A percentile compares a stretch with the other conserved stretches of the same genome.
Evolutionary conservation across 139 green algal genomes (phyloP).

Genomic region (Tetradesmus lagerheimii): DNA sequence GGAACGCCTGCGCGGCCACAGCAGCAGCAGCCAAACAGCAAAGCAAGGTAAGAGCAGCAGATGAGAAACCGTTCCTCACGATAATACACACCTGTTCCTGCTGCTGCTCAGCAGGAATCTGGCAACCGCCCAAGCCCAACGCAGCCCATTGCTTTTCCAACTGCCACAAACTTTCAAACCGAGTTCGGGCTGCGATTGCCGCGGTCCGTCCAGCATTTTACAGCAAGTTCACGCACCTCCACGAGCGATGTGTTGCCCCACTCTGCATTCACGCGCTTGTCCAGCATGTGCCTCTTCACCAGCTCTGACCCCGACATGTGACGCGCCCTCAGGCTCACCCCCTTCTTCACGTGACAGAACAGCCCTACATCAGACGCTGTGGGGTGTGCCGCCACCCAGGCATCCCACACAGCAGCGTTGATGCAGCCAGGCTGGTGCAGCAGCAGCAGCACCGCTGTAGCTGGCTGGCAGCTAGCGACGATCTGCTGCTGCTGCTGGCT

Average conservation of each 20-base stretch:
- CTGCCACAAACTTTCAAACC: no score
- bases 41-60: not conserved
- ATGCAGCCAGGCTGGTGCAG: slow-evolving; percentile 18
- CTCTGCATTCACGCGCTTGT: slow-evolving; percentile 4
- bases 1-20: slow-evolving; percentile 16
- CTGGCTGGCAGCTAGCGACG: not conserved
- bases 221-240: not conserved
- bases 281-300: not conserved
- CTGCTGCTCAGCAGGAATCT: no score
- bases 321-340: not conserved
- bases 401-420: slow-evolving; percentile 18
- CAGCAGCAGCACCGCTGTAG: slow-evolving; percentile 35
- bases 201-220: no score
- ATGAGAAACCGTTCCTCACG: no score
- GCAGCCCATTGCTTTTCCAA: no score
- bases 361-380: not conserved
- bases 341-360: slow-evolving; percentile 31
- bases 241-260: slow-evolving; percentile 35
- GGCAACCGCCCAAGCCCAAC: no score
- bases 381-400: not conserved
- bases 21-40: not conserved
- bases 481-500: not conserved
- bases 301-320: not conserved
- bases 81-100: no score
- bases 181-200: no score